These are phyloP conservation scores for Hamiltosporidium tvaerminnensis DNA, from an alignment of 371 early-diverging fungal species.

Conservation along the genomic window DNA sequence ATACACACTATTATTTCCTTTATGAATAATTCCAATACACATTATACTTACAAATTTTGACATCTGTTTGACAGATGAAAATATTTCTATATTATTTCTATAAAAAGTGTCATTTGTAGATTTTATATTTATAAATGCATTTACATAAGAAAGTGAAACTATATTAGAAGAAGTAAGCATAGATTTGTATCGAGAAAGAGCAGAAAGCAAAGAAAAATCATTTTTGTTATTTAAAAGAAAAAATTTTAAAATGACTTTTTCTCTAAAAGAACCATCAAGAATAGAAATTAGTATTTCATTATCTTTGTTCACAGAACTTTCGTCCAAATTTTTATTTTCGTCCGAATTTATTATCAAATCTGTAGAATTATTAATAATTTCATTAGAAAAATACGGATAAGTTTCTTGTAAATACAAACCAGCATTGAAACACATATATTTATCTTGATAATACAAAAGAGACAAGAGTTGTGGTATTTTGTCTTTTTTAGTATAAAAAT, in stretches of 20 bases:
- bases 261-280: conserved; percentile 17
- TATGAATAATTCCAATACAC: conserved; percentile 45
- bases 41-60: conserved; percentile 37
- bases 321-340: too few species aligned
- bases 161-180: neutral
- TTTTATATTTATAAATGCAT: conserved; percentile 46
- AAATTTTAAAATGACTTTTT: conserved; percentile 15
- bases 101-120: conserved; percentile 51
- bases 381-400: too few species aligned
- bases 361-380: too few species aligned
- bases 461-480: too few species aligned
- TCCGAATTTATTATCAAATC: too few species aligned
- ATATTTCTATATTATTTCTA: conserved; percentile 43
- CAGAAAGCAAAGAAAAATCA: conserved; percentile 25
- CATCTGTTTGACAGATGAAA: conserved; percentile 40
- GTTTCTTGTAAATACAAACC: too few species aligned
- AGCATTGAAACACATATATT: too few species aligned
- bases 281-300: too few species aligned
- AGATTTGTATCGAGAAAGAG: conserved; percentile 10
- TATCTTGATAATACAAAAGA: too few species aligned
- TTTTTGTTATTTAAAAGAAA: conserved; percentile 16
- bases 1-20: conserved; percentile 29
- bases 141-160: conserved; percentile 28
- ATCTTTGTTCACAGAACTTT: too few species aligned
- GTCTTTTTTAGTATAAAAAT: too few species aligned